Evolutionary conservation across 2,329 filamentous ascomycete species (phyloP), one percentile per base, ranked within the genome.

Genomic region (Ophiostoma triangulosporum): DNA sequence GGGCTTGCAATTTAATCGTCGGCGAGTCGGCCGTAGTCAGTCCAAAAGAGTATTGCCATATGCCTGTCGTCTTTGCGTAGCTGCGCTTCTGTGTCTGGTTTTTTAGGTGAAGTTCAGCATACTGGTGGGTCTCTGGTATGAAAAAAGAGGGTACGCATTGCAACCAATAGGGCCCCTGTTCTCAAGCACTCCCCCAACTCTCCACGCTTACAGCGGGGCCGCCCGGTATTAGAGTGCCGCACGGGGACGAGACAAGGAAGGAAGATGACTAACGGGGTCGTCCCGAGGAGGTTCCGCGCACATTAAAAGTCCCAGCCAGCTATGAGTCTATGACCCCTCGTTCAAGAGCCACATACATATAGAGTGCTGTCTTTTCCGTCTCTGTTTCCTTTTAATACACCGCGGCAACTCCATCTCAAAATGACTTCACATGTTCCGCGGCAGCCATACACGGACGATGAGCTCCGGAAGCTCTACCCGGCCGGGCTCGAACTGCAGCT

Each of bases 351-450:
- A n/a, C n/a, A n/a, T n/a, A n/a, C n/a, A n/a, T n/a, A n/a, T n/a
- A n/a, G n/a, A n/a, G n/a, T n/a, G n/a, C n/a, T n/a, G n/a, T n/a
- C n/a, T n/a, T n/a, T n/a, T n/a, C n/a, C n/a, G n/a, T n/a, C n/a
- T n/a, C n/a, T n/a, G n/a, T n/a, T n/a, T n/a, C n/a, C n/a, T n/a
- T n/a, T n/a, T n/a, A n/a, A 6, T 4, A 6, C 35, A 2, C 35
- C 35, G n/a, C 4, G n/a, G 6, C 38, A 43, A 6, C 17, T 4
- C 6, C 38, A 24, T 17, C 24, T 6, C 26, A 52, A 22, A 53
- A 97, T 97, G 91, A 86, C 90, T 12, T 84, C 84, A 38, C 76
- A 95, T 45, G 70, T 76, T 45, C 87, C 87, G 49, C 80, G 88
- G 54, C 72, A 77, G 54, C 81, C 87, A 0, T 97, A 97, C 71